Conservation (phyloP, 345 rosid genomes). For the Reutealis trisperma region DNA sequence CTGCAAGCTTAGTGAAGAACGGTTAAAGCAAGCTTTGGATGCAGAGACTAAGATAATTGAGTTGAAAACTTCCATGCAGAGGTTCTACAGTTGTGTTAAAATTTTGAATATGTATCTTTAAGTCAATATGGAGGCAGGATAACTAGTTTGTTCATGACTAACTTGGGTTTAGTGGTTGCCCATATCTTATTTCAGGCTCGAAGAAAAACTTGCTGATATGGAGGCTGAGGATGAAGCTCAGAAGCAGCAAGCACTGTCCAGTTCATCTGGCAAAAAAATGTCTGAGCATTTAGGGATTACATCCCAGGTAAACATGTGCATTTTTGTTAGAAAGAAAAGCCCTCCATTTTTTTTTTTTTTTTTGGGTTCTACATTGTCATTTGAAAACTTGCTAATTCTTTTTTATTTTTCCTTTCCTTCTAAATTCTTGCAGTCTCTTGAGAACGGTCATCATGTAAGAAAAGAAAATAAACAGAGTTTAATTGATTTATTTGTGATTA, state of each 20-base stretch:
- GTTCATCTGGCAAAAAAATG: slow-evolving; percentile 44
- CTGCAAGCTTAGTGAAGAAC: slow-evolving; percentile 74
- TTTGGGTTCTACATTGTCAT: background rate
- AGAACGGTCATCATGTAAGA: slow-evolving; percentile 74
- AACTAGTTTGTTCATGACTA: background rate
- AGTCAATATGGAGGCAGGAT: slow-evolving; percentile 4
- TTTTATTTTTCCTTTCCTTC: slow-evolving; percentile 1
- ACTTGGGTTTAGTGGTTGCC: background rate
- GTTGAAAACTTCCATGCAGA: slow-evolving; percentile 84
- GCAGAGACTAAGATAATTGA: slow-evolving; percentile 82
- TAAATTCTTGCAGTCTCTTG: slow-evolving; percentile 57
- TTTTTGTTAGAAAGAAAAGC: background rate
- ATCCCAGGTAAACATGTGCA: slow-evolving; percentile 43
- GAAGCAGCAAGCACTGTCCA: slow-evolving; percentile 62
- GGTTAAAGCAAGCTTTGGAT: slow-evolving; percentile 85
- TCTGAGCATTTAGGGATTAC: slow-evolving; percentile 42
- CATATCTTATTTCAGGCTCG: slow-evolving; percentile 58
- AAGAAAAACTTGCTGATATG: slow-evolving; percentile 77
- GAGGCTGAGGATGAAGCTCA: slow-evolving; percentile 76
- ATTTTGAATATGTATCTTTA: background rate
- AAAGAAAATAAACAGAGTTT: slow-evolving; percentile 48
- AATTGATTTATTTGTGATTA: slow-evolving; percentile 7
- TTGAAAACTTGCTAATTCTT: background rate
- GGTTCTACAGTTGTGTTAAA: slow-evolving; percentile 35
- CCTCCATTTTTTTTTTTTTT: too few relatives aligned